Evolutionary conservation across 2,329 filamentous ascomycete species (phyloP).

Genomic region (Exophiala spinifera): DNA sequence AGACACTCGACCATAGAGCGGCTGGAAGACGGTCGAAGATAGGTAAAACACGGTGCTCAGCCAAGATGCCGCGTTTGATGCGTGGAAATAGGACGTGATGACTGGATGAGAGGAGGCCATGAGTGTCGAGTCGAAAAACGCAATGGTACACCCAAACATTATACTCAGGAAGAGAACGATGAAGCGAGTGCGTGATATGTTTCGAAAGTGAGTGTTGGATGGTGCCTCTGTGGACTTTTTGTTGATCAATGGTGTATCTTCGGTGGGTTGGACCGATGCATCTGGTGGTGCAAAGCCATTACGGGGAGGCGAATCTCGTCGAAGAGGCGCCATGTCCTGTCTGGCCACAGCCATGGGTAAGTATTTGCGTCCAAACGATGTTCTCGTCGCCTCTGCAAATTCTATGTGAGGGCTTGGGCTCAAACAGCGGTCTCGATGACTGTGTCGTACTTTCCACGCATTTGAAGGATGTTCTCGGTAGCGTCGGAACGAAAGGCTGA

Average conservation of each 20-base stretch:
- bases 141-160: slow-evolving; percentile 55
- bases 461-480: too few relatives aligned
- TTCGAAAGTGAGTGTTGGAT: slow-evolving; percentile 16
- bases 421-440: too few relatives aligned
- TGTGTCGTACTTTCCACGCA: too few relatives aligned
- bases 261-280: slow-evolving; percentile 3
- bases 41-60: slow-evolving; percentile 75
- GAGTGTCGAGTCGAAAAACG: slow-evolving; percentile 71
- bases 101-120: slow-evolving; percentile 80
- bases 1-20: slow-evolving; percentile 69
- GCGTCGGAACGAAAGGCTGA: too few relatives aligned
- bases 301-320: not conserved
- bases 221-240: slow-evolving; percentile 1
- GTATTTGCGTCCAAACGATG: too few relatives aligned
- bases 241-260: slow-evolving; percentile 15
- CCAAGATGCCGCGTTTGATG: slow-evolving; percentile 78
- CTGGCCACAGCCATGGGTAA: too few relatives aligned
- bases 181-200: slow-evolving; percentile 45
- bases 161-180: slow-evolving; percentile 62
- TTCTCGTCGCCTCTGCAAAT: too few relatives aligned
- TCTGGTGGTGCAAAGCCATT: not conserved
- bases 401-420: too few relatives aligned
- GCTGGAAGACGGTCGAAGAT: slow-evolving; percentile 73
- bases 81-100: slow-evolving; percentile 75
- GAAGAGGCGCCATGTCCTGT: too few relatives aligned